Base-by-base conservation (phyloP, 2,329 filamentous ascomycete genomes). In the Curvularia spicifera region DNA sequence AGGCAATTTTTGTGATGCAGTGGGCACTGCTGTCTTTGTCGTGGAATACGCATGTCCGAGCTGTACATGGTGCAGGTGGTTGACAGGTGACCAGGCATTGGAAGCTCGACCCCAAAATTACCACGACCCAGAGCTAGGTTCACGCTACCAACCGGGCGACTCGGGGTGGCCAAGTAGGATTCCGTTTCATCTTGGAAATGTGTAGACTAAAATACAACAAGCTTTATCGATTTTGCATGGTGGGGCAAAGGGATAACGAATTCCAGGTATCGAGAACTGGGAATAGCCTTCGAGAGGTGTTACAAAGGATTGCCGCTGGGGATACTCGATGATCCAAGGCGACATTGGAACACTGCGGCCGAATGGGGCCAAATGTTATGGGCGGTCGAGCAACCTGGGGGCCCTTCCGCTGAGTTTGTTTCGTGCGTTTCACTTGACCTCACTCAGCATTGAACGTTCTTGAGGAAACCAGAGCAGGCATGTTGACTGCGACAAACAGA, bases 191-290 rank as follows among this genome's bases (percentile, higher is more conserved):
- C 56, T 60, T 55, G 60, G 50, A 46, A 42, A 46, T 52, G 35
- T 61, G 54, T 61, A 60, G 47, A 63, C 65, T 63, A 70, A 60
- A 59, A 49, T 40, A 64, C 28, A 66, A 67, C 65, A 71, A 71
- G 68, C 67, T 70, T 71, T 71, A 71, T 71, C 54, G 67, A 70
- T 67, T 71, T 29, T 64, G 52, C 56, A 59, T 40, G 54, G 61
- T 47, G 56, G 57, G 46, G 29, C 10, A 8, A 48, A 12, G 40
- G 59, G 53, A 57, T 57, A 53, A 56, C 47, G 12, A 46, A 49
- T 60, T 58, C 64, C 64, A 61, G 48, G 53, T 51, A 44, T 59
- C 43, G 60, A 61, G 61, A 57, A 55, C 54, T 63, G 59, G 61
- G 51, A 58, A 64, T 29, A 50, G 40, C 22, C 56, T 51, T 61